These are phyloP conservation scores for Dentipellis sp. DNA, from an alignment of 768 basidiomycete genomes.

Conservation along the genomic window DNA sequence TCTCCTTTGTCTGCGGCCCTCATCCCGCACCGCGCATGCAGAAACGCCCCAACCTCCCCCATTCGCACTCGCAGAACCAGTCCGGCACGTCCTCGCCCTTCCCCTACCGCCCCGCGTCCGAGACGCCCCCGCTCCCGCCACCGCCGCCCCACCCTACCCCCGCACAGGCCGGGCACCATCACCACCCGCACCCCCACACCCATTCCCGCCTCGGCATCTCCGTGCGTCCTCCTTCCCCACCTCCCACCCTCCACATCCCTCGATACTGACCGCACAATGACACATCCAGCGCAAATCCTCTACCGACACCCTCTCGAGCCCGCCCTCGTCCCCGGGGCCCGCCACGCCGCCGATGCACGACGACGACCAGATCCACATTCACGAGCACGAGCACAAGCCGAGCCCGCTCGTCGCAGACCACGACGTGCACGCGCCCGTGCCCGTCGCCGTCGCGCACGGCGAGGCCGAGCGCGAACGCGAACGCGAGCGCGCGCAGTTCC, in stretches of 20 bases:
- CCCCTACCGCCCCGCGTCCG: constrained; percentile 21
- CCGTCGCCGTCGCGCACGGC: constrained; percentile 6
- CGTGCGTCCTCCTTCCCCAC: constrained; percentile 19
- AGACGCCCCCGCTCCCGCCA: constrained; percentile 5
- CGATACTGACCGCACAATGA: not conserved
- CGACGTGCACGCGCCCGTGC: constrained; percentile 1
- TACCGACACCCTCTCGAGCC: constrained; percentile 5
- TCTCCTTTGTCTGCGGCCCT: constrained; percentile 5
- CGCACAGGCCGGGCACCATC: constrained; percentile 14
- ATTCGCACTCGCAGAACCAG: constrained; percentile 29
- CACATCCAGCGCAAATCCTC: constrained; percentile 2
- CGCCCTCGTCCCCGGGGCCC: constrained; percentile 4
- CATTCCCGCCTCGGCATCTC: constrained; percentile 29
- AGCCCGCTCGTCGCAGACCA: not conserved
- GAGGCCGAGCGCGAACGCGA: constrained; percentile 14
- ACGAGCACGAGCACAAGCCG: not conserved
- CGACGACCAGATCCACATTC: not conserved
- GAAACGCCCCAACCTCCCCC: constrained; percentile 39
- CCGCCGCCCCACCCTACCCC: constrained; percentile 18
- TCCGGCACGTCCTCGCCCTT: constrained; percentile 46
- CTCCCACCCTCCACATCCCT: not conserved
- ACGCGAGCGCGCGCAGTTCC: constrained; percentile 36
- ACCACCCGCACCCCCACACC: constrained; percentile 16
- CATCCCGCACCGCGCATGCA: constrained; percentile 15
- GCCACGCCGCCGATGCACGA: constrained; percentile 7